A percentile compares a stretch with the other conserved stretches of the same genome.
phyloP scores from a whole-genome alignment of 2,329 filamentous ascomycete genomes.

The Pseudocercospora pini-densiflorae region DNA sequence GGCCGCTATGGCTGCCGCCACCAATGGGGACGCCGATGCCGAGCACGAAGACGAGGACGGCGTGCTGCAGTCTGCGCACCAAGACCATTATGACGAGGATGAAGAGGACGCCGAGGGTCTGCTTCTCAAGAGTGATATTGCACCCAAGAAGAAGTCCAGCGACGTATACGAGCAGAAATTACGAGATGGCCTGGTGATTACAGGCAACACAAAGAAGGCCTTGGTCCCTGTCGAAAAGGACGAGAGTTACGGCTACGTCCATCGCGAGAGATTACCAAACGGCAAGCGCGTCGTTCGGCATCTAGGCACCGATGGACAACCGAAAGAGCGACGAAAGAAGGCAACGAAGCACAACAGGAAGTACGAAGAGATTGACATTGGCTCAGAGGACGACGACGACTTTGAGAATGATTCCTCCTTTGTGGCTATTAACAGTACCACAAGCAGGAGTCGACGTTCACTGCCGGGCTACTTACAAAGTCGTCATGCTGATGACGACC shows the following conservation, averaged over 20 bases:
- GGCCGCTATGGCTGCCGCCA: conserved; percentile 28
- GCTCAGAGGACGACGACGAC: conserved; percentile 49
- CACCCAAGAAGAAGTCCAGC: conserved; percentile 36
- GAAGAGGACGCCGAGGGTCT: conserved; percentile 23
- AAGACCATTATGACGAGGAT: conserved; percentile 29
- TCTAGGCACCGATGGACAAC: conserved; percentile 22
- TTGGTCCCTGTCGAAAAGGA: conserved; percentile 41
- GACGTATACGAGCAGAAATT: conserved; percentile 46
- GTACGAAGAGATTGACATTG: conserved; percentile 54
- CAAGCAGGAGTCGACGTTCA: conserved; percentile 25
- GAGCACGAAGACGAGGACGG: conserved; percentile 36
- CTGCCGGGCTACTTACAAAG: conserved; percentile 47
- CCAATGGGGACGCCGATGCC: conserved; percentile 35
- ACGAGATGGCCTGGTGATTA: conserved; percentile 34
- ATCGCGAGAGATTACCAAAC: conserved; percentile 40
- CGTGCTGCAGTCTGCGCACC: conserved; percentile 12
- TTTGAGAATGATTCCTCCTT: conserved; percentile 17
- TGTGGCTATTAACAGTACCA: conserved; percentile 24
- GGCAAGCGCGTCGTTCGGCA: conserved; percentile 30
- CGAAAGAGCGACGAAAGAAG: conserved; percentile 27
- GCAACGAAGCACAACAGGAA: conserved; percentile 28
- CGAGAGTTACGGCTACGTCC: conserved; percentile 36
- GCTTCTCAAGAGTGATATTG: conserved; percentile 41
- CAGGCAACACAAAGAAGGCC: conserved; percentile 38
- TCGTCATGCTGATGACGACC: conserved; percentile 45